phyloP scores from a whole-genome alignment of 768 basidiomycete genomes.

The Suillus alpinus region DNA sequence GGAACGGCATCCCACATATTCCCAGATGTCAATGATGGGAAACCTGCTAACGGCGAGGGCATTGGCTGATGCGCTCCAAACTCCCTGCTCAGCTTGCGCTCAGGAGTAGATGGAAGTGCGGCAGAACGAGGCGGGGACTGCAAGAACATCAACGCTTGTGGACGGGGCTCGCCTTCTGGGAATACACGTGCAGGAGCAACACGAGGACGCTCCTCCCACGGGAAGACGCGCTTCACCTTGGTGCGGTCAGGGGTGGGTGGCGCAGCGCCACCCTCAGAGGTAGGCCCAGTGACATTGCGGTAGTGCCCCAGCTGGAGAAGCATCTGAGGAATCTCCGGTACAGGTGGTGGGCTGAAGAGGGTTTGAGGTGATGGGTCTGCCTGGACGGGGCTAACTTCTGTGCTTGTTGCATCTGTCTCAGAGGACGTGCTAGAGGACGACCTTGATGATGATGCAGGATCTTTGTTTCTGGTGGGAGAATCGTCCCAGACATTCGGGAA shows the following conservation, averaged over 20 bases:
- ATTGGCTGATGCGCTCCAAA: constrained; percentile 20
- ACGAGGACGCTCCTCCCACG: constrained; percentile 88
- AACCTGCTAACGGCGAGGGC: constrained; percentile 38
- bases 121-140: constrained; percentile 34
- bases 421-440: constrained; percentile 35
- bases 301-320: constrained; percentile 75
- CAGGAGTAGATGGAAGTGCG: constrained; percentile 28
- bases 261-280: constrained; percentile 38
- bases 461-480: constrained; percentile 40
- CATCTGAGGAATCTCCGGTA: constrained; percentile 62
- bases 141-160: constrained; percentile 31
- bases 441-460: constrained; percentile 34
- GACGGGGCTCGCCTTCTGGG: constrained; percentile 59
- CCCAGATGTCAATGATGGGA: constrained; percentile 62
- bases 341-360: constrained; percentile 62
- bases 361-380: constrained; percentile 22
- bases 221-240: constrained; percentile 81
- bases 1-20: constrained; percentile 88
- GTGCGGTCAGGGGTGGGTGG: constrained; percentile 62
- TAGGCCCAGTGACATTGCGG: constrained; percentile 48
- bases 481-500: constrained; percentile 89
- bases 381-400: constrained; percentile 16
- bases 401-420: constrained; percentile 22
- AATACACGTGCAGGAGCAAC: constrained; percentile 69
- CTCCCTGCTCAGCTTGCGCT: constrained; percentile 13